These are phyloP conservation scores for Chaetomium fimeti DNA, from an alignment of 495 filamentous ascomycete species.

Conservation along the genomic window DNA sequence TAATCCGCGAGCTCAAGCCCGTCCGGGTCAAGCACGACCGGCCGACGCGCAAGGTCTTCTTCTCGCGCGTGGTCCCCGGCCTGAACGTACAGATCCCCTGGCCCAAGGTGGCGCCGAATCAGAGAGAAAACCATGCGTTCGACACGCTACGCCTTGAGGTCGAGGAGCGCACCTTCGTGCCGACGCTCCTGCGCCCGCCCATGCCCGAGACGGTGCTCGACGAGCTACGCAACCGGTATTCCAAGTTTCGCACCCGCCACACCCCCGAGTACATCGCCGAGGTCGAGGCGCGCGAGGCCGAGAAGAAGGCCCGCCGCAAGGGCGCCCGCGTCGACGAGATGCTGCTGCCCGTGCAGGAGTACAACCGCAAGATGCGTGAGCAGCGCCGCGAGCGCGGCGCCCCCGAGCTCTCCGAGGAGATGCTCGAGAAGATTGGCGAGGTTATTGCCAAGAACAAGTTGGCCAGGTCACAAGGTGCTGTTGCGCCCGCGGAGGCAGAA, in stretches of 20 bases:
- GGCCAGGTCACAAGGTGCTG: neutral
- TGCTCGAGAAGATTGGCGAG: constrained; percentile 65
- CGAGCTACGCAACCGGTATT: constrained; percentile 84
- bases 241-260: constrained; percentile 77
- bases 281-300: constrained; percentile 62
- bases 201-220: constrained; percentile 78
- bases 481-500: constrained; percentile 7
- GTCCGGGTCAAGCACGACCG: constrained; percentile 46
- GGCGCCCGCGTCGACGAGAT: constrained; percentile 49
- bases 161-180: constrained; percentile 70
- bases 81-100: constrained; percentile 69
- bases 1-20: constrained; percentile 66
- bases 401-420: constrained; percentile 55
- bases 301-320: constrained; percentile 55
- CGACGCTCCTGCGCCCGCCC: constrained; percentile 70
- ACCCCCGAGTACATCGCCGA: constrained; percentile 62
- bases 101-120: constrained; percentile 53
- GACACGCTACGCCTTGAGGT: constrained; percentile 78
- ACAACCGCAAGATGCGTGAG: constrained; percentile 45
- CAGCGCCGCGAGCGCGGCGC: constrained; percentile 47
- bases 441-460: constrained; percentile 58
- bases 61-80: constrained; percentile 56
- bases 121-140: constrained; percentile 52
- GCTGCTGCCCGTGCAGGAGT: constrained; percentile 55
- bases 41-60: constrained; percentile 43